Conservation (phyloP, 768 basidiomycete genomes). For the Kwoniella sp. region DNA sequence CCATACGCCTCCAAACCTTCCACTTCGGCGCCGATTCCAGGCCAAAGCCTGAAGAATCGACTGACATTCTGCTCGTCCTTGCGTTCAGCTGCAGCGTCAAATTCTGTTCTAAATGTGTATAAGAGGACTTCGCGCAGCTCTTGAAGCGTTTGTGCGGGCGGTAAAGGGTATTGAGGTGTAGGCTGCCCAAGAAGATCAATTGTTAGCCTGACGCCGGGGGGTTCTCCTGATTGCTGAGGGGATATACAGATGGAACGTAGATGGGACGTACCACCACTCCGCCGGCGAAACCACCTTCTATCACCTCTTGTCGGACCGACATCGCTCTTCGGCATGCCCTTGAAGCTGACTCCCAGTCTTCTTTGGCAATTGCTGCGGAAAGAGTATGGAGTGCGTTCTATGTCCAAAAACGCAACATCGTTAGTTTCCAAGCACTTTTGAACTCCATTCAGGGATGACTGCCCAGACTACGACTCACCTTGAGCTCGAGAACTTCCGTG, state of each 20-base stretch:
- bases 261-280: slow-evolving; percentile 70
- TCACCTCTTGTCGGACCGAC: slow-evolving; percentile 74
- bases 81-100: slow-evolving; percentile 75
- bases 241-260: neutral
- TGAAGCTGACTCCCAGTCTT: slow-evolving; percentile 95
- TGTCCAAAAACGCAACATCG: slow-evolving; percentile 22
- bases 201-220: no score
- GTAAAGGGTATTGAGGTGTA: slow-evolving; percentile 80
- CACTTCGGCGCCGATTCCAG: slow-evolving; percentile 86
- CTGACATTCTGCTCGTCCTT: slow-evolving; percentile 84
- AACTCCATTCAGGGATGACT: no score
- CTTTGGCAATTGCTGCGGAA: slow-evolving; percentile 67
- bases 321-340: slow-evolving; percentile 88
- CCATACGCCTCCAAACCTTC: slow-evolving; percentile 92
- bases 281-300: slow-evolving; percentile 81
- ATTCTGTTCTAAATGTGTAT: slow-evolving; percentile 73
- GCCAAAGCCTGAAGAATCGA: slow-evolving; percentile 96
- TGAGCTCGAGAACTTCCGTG: slow-evolving; percentile 90
- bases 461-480: slow-evolving; percentile 61
- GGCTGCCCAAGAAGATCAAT: slow-evolving; percentile 63
- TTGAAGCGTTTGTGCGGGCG: slow-evolving; percentile 80
- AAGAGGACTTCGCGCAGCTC: slow-evolving; percentile 74
- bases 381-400: slow-evolving; percentile 69
- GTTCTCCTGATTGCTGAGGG: no score
- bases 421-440: neutral